Conservation (phyloP, 345 rosid species). For the Brassica carinata region DNA sequence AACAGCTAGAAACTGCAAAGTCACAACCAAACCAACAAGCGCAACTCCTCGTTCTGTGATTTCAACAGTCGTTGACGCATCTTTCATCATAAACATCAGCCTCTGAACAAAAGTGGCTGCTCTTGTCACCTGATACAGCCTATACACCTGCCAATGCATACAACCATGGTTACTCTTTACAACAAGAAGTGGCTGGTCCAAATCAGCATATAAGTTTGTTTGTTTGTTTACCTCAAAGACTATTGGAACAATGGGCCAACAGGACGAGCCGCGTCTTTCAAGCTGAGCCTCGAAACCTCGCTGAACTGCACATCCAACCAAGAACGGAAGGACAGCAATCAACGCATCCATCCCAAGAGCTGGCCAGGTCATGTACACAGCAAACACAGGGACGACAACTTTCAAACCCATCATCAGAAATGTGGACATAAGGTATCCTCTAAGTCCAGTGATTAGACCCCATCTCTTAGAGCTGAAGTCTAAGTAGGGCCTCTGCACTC, state of each 20-base stretch:
- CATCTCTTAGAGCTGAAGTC: conserved; percentile 82
- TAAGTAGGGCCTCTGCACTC: conserved; percentile 77
- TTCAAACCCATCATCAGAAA: conserved; percentile 68
- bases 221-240: conserved; percentile 64
- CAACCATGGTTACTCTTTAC: neutral
- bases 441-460: conserved; percentile 84
- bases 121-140: conserved; percentile 80
- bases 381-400: conserved; percentile 59
- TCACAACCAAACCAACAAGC: conserved; percentile 61
- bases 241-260: conserved; percentile 86
- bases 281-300: conserved; percentile 55
- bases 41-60: conserved; percentile 59
- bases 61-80: conserved; percentile 50
- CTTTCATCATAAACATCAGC: conserved; percentile 67
- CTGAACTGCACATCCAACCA: conserved; percentile 76
- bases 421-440: conserved; percentile 68
- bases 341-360: conserved; percentile 59
- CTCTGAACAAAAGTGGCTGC: conserved; percentile 75
- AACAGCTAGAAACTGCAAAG: conserved; percentile 70
- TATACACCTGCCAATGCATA: conserved; percentile 61
- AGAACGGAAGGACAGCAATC: conserved; percentile 71
- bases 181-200: neutral
- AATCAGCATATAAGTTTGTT: neutral
- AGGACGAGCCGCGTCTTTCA: conserved; percentile 63
- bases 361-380: conserved; percentile 71